Percentiles rank a stretch among this genome's conserved stretches.
phyloP scores from a whole-genome alignment of 1,284 basidiomycete genomes.

The Apiotrichum mycotoxinovorans region DNA sequence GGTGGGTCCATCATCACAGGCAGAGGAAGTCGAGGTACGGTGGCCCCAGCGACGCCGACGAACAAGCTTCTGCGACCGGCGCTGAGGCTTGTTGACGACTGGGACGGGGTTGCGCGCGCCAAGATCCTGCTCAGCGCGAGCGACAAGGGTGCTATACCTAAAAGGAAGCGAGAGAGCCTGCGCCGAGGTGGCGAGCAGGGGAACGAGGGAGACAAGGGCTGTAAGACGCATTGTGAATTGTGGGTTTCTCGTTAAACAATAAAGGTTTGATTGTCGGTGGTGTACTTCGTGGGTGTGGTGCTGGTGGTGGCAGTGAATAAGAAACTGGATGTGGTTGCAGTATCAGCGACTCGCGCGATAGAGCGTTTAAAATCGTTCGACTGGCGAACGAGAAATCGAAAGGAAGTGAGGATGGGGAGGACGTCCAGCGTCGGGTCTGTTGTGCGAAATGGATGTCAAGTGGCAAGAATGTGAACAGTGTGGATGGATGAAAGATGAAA shows the following conservation, averaged over 20 bases:
- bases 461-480: not conserved
- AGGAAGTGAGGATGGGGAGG: not conserved
- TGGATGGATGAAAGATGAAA: no score
- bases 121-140: conserved; percentile 6
- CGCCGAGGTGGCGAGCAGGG: conserved; percentile 5
- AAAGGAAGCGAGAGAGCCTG: conserved; percentile 1
- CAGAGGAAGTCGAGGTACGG: not conserved
- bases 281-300: not conserved
- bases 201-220: conserved; percentile 6
- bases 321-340: not conserved
- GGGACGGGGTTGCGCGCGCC: not conserved
- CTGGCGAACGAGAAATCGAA: not conserved
- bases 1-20: conserved; percentile 2
- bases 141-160: not conserved
- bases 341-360: not conserved
- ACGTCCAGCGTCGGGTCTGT: conserved; percentile 7
- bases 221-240: conserved; percentile 3
- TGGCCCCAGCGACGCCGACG: conserved; percentile 1
- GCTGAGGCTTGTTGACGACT: not conserved
- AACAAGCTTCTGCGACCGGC: not conserved
- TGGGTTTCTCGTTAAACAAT: not conserved
- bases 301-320: no score
- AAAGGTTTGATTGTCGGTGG: not conserved
- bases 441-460: no score
- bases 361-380: not conserved